Percentiles rank a stretch among this genome's conserved stretches.
phyloP scores from a whole-genome alignment of 305 asterid genomes.

The Lippia alba region DNA sequence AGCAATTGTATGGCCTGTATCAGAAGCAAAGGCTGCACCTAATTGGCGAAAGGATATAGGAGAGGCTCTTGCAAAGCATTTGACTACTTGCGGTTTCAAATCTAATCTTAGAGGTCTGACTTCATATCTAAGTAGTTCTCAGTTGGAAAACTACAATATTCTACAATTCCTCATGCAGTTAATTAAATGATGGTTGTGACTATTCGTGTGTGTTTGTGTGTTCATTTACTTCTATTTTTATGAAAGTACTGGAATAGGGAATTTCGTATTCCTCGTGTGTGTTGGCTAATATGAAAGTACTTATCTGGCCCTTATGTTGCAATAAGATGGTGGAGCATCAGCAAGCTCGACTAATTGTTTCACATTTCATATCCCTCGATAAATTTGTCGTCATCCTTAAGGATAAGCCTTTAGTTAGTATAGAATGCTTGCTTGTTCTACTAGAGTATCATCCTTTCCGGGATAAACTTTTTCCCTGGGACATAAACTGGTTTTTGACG shows the following conservation, averaged over 20 bases:
- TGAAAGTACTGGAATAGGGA: slow-evolving; percentile 23
- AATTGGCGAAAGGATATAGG: slow-evolving; percentile 88
- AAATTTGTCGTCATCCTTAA: slow-evolving; percentile 21
- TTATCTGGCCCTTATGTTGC: slow-evolving; percentile 25
- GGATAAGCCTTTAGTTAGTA: slow-evolving; percentile 28
- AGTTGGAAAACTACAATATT: slow-evolving; percentile 30
- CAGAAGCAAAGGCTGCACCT: slow-evolving; percentile 77
- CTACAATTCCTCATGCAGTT: slow-evolving; percentile 32
- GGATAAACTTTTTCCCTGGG: slow-evolving; percentile 2
- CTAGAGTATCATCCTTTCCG: slow-evolving; percentile 34
- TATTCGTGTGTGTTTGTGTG: background rate
- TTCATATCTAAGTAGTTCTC: slow-evolving; percentile 16
- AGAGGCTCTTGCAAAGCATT: slow-evolving; percentile 94
- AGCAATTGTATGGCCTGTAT: slow-evolving; percentile 88
- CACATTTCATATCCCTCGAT: slow-evolving; percentile 14
- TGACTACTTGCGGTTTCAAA: slow-evolving; percentile 85
- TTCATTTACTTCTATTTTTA: slow-evolving; percentile 1
- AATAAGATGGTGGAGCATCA: slow-evolving; percentile 25
- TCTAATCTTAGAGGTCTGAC: slow-evolving; percentile 83
- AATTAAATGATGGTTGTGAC: slow-evolving; percentile 5
- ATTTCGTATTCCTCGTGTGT: slow-evolving; percentile 3
- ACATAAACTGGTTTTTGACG: background rate
- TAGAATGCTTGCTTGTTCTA: slow-evolving; percentile 49
- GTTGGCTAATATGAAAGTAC: slow-evolving; percentile 19
- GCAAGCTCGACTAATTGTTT: slow-evolving; percentile 31